phyloP scores from a whole-genome alignment of 2,329 filamentous ascomycete genomes.

The Epichloe hybrida region DNA sequence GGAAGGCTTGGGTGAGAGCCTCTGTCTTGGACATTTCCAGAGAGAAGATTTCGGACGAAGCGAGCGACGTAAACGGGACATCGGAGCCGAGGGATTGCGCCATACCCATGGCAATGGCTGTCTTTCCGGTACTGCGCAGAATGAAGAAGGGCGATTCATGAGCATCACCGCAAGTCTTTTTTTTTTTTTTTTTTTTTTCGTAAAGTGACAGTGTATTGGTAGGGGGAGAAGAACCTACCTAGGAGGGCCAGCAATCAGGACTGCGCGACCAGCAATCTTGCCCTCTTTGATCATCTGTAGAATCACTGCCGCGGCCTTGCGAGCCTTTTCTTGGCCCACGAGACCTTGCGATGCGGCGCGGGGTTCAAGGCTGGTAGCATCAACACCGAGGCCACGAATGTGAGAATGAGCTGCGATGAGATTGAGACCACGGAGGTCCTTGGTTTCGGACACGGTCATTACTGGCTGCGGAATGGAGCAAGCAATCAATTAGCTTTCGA shows the following conservation, averaged over 20 bases:
- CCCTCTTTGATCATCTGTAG: slow-evolving; percentile 98
- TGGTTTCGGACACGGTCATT: slow-evolving; percentile 80
- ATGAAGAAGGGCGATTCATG: not conserved
- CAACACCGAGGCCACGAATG: slow-evolving; percentile 88
- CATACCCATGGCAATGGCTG: slow-evolving; percentile 98
- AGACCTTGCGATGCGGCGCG: slow-evolving; percentile 77
- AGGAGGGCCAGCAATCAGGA: slow-evolving; percentile 87
- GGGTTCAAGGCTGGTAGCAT: slow-evolving; percentile 80
- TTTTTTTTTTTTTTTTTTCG: too few relatives aligned
- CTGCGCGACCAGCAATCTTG: slow-evolving; percentile 91
- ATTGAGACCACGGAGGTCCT: slow-evolving; percentile 91
- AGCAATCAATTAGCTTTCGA: not conserved
- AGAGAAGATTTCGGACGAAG: slow-evolving; percentile 94
- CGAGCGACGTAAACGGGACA: slow-evolving; percentile 91
- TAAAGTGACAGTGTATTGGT: not conserved
- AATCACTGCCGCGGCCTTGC: slow-evolving; percentile 91
- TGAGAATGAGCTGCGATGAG: slow-evolving; percentile 97
- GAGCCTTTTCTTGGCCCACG: slow-evolving; percentile 90
- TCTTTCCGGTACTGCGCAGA: slow-evolving; percentile 79
- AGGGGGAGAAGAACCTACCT: slow-evolving; percentile 33
- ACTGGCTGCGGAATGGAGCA: slow-evolving; percentile 31
- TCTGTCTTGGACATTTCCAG: slow-evolving; percentile 99
- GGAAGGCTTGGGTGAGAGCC: slow-evolving; percentile 94
- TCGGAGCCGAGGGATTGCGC: slow-evolving; percentile 87
- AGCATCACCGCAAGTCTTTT: not conserved